Conservation (phyloP, 139 green algal genomes). For the Closterium sp. region DNA sequence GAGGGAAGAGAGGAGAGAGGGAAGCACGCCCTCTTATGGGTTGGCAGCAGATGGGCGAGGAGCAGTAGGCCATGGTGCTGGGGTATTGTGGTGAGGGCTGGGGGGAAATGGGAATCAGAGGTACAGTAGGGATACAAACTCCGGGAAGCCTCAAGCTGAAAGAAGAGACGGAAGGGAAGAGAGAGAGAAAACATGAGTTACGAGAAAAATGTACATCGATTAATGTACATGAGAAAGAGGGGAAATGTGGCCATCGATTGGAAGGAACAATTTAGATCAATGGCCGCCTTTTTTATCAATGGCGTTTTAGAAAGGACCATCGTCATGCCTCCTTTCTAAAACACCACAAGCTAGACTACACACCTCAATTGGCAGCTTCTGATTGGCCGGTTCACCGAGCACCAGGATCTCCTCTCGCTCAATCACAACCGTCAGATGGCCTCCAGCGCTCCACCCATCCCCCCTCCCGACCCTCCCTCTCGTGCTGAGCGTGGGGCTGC, state of each 20-base stretch:
- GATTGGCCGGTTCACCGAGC: not conserved
- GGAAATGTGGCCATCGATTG: not conserved
- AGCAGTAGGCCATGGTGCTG: conserved; percentile 20
- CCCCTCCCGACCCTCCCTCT: not conserved
- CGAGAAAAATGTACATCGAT: too few relatives aligned
- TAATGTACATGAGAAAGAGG: too few relatives aligned
- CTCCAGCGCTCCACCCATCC: not conserved
- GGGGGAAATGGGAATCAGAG: not conserved
- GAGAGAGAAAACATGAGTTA: too few relatives aligned
- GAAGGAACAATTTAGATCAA: too few relatives aligned
- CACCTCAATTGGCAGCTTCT: not conserved
- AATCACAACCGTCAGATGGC: not conserved
- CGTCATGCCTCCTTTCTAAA: too few relatives aligned
- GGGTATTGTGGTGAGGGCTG: conserved; percentile 8
- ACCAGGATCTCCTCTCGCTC: not conserved
- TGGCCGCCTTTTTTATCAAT: too few relatives aligned
- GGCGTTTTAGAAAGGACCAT: too few relatives aligned
- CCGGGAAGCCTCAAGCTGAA: not conserved
- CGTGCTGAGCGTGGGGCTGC: not conserved
- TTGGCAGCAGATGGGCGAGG: conserved; percentile 25
- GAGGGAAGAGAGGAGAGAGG: too few relatives aligned
- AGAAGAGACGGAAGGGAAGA: too few relatives aligned
- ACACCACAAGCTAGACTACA: not conserved
- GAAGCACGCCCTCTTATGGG: too few relatives aligned
- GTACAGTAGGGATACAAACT: not conserved